A percentile compares a stretch with the other conserved stretches of the same genome.
phyloP scores from a whole-genome alignment of 2,329 filamentous ascomycete genomes.

The Tolypocladium guangdongense region DNA sequence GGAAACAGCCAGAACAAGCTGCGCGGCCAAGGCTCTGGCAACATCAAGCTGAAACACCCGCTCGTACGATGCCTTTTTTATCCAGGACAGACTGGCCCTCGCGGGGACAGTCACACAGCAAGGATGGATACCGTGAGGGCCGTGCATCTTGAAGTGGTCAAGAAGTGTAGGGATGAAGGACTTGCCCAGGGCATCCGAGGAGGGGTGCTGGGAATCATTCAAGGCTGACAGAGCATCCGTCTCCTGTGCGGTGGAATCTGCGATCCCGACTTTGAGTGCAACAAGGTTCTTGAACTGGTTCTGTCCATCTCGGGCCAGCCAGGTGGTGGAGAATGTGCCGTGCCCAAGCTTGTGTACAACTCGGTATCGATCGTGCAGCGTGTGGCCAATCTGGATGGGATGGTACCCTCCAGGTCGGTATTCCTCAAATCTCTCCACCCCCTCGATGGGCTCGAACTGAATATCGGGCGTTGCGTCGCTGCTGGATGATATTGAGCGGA shows the following conservation, averaged over 20 bases:
- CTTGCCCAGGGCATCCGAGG: not conserved
- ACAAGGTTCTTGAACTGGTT: conserved; percentile 11
- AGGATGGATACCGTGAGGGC: conserved; percentile 15
- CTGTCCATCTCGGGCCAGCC: conserved; percentile 18
- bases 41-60: conserved; percentile 12
- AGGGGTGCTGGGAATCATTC: not conserved
- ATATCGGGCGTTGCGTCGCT: not conserved
- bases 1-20: conserved; percentile 16
- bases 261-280: conserved; percentile 19
- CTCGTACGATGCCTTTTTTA: conserved; percentile 4
- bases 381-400: conserved; percentile 24
- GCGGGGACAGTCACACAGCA: conserved; percentile 14
- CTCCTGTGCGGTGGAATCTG: conserved; percentile 11
- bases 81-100: conserved; percentile 11
- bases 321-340: conserved; percentile 20
- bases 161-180: conserved; percentile 8
- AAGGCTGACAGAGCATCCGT: conserved; percentile 9
- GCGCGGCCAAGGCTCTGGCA: conserved; percentile 13
- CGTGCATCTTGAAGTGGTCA: conserved; percentile 12
- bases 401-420: conserved; percentile 27
- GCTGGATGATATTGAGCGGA: not conserved
- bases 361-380: conserved; percentile 16
- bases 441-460: conserved; percentile 8
- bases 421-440: conserved; percentile 11
- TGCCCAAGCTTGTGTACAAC: conserved; percentile 18